Conservation (phyloP, 768 basidiomycete genomes). For the Amanita phalloides region DNA sequence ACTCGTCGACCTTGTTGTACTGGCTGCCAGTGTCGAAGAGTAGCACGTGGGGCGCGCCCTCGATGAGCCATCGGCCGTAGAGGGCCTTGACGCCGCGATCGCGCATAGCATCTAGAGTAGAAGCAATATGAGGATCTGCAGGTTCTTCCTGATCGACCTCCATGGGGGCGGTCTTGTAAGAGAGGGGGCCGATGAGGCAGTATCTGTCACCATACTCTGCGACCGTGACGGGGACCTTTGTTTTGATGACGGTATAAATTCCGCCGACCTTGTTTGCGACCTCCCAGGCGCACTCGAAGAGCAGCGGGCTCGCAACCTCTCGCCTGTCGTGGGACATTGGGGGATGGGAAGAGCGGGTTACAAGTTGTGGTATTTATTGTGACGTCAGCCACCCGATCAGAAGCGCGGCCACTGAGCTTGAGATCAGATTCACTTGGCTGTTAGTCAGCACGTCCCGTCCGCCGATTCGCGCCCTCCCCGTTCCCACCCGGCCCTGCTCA, state of each 20-base stretch:
- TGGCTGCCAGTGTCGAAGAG: slow-evolving; percentile 91
- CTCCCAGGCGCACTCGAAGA: slow-evolving; percentile 97
- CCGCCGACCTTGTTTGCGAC: slow-evolving; percentile 99
- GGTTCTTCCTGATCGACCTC: slow-evolving; percentile 95
- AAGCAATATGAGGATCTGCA: slow-evolving; percentile 65
- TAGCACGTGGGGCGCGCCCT: slow-evolving; percentile 90
- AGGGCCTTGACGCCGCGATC: slow-evolving; percentile 86
- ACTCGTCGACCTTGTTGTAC: slow-evolving; percentile 87
- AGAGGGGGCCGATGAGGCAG: slow-evolving; percentile 94
- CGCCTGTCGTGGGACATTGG: slow-evolving; percentile 27
- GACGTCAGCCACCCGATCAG: slow-evolving; percentile 18
- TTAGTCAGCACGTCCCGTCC: slow-evolving; percentile 72
- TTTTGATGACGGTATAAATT: slow-evolving; percentile 99
- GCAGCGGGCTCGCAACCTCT: slow-evolving; percentile 68
- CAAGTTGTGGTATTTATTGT: neutral
- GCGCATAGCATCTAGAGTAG: slow-evolving; percentile 73
- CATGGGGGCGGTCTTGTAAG: slow-evolving; percentile 98
- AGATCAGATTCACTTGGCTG: slow-evolving; percentile 56
- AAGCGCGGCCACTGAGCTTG: slow-evolving; percentile 24
- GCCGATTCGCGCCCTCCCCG: slow-evolving; percentile 36
- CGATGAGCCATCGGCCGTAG: slow-evolving; percentile 97
- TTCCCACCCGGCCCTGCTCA: slow-evolving; percentile 43
- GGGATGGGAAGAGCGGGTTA: neutral
- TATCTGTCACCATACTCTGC: slow-evolving; percentile 93
- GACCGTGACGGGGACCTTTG: slow-evolving; percentile 97